Conservation (phyloP, 257 asterid species). For the Gentiana macrophylla region DNA sequence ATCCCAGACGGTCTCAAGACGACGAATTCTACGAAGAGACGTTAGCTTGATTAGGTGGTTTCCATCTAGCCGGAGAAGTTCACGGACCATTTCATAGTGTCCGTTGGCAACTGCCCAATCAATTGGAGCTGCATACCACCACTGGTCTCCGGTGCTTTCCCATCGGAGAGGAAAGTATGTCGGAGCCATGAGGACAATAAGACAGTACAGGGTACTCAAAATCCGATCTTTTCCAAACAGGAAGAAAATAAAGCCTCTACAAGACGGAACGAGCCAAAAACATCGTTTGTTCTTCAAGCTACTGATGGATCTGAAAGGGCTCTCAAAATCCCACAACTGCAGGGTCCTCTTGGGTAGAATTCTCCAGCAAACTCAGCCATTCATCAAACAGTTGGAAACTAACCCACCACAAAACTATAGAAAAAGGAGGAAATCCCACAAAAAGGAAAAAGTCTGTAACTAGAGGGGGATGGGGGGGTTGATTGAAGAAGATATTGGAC, state of each 20-base stretch:
- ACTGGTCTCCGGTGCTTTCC: constrained; percentile 99
- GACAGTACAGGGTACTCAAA: background rate
- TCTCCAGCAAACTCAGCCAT: background rate
- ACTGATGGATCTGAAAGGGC: background rate
- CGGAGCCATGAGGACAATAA: constrained; percentile 38
- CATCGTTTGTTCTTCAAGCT: background rate
- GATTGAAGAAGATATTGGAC: background rate
- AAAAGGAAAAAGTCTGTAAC: background rate
- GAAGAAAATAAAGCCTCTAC: constrained; percentile 3
- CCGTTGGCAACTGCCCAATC: constrained; percentile 99
- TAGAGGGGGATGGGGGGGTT: background rate
- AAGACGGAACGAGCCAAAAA: constrained; percentile 1
- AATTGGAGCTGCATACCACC: constrained; percentile 99
- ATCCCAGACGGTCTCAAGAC: constrained; percentile 98
- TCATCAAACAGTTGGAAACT: constrained; percentile 2
- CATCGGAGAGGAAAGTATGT: constrained; percentile 82
- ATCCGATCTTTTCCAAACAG: constrained; percentile 1
- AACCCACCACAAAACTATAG: background rate
- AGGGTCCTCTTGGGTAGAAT: too few relatives aligned
- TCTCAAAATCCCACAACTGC: background rate
- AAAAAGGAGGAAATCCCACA: background rate
- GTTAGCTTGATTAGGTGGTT: constrained; percentile 84
- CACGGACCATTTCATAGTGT: constrained; percentile 74
- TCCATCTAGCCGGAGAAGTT: constrained; percentile 87
- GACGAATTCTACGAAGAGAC: constrained; percentile 75